Evolutionary conservation across 202 grass and related monocot genomes (phyloP), one percentile per base, ranked within the genome.

Genomic region (Carex arenaria): DNA sequence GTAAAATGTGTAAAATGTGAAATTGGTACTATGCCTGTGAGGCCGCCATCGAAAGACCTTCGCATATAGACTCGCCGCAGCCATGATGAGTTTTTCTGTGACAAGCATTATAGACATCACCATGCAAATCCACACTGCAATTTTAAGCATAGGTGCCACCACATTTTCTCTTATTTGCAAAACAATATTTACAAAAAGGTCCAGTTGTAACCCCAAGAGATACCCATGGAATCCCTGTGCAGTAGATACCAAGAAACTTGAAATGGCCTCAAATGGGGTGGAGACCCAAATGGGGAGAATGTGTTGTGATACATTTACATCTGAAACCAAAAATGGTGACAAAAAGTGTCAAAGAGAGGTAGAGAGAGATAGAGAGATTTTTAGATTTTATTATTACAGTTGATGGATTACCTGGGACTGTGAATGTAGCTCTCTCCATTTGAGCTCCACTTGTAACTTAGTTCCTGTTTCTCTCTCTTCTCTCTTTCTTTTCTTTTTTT

Each of bases 71-170:
- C 56, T 85, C 0, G 84, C 51, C 1, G 74, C 12, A 3, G 22
- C 87, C 87, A 89, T 85, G 1, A 64, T 1, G 26, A 85, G 78
- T 38, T 89, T 89, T n/a, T 89, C 87, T 3, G 64, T 65, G 43
- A 89, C 78, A 23, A 89, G 62, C 83, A 85, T 82, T 74, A 70
- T 12, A n/a, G 87, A 89, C 87, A 89, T 89, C 1, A 78, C 34
- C 68, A 85, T 64, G 38, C 87, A 89, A 64, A 78, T 26, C 31
- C 59, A 42, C 51, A 89, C 87, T 7, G 72, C 57, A 19, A 67
- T 23, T 66, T 56, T 40, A 53, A 89, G 22, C 32, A 30, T 1
- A 36, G 87, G 87, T 4, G 84, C 83, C 57, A 85, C 67, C 26
- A 70, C 75, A 51, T 45, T 59, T 40, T 54, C 69, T 52, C 87